Conservation (phyloP, 768 basidiomycete genomes). For the Solioccasus polychromus region DNA sequence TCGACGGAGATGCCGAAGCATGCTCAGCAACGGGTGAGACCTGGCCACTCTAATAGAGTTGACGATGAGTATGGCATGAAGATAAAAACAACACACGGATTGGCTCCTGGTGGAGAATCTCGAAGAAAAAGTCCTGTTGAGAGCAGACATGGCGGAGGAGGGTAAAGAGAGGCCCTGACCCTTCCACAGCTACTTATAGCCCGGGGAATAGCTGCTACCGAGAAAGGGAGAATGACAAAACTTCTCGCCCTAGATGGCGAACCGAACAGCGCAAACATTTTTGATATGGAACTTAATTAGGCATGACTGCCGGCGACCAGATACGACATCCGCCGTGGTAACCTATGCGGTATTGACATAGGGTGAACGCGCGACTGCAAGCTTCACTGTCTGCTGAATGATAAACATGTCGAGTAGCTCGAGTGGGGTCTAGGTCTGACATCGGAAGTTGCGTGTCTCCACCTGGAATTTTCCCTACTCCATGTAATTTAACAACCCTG, state of each 20-base stretch:
- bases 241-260: constrained; percentile 11
- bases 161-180: neutral
- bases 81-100: constrained; percentile 16
- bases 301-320: too few species aligned
- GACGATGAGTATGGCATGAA: neutral
- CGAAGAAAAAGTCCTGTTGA: constrained; percentile 28
- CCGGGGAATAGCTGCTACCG: constrained; percentile 9
- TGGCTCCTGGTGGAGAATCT: constrained; percentile 29
- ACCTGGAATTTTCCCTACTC: too few species aligned
- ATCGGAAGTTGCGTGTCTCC: too few species aligned
- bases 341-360: too few species aligned
- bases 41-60: constrained; percentile 5
- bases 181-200: constrained; percentile 26
- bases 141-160: constrained; percentile 23
- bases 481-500: too few species aligned
- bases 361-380: too few species aligned
- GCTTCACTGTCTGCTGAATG: too few species aligned
- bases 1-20: neutral
- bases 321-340: too few species aligned
- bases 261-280: constrained; percentile 25
- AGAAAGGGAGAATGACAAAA: constrained; percentile 12
- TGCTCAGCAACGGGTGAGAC: constrained; percentile 14
- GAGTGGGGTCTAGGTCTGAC: too few species aligned
- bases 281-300: too few species aligned
- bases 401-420: too few species aligned